Base-by-base conservation (phyloP, 176 grass and related monocot genomes). In the Carex parvula region DNA sequence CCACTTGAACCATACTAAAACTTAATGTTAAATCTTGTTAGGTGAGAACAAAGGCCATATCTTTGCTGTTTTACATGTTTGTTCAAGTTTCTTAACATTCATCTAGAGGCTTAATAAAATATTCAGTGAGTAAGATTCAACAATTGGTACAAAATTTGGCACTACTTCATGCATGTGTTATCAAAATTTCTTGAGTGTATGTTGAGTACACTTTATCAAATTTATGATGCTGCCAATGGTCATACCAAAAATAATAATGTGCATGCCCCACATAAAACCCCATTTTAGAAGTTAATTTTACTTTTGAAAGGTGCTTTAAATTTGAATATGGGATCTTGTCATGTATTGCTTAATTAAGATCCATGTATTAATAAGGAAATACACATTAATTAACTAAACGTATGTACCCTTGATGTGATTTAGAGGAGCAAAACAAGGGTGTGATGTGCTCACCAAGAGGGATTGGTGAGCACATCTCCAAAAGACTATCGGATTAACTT, bases 1-100 rank as follows among this genome's bases (percentile, higher is more conserved):
- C 11, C 50, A 77, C 50, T 78, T 78, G 4, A 78, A 78, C 0
- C 24, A 78, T 78, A 32, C 60, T 64, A 64, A 82, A 50, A 65
- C 61, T 68, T 64, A 53, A 26, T 83, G 62, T 48, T 83, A 39
- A 68, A 67, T 67, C 13, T 67, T 82, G 80, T 83, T 68, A 83
- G 80, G 62, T 83, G 80, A 83, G 80, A 83, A 83, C 54, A 81
- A 81, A 81, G 3, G 59, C 17, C 26, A 81, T 44, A 12, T 63
- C 56, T 67, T 21, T 54, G 37, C 37, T 4, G 42, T 83, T 66
- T 83, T 83, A 42, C 26, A 57, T 39, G 55, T 81, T 42, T 60
- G 32, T 63, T 63, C 5, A 83, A 68, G 9, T 52, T 54, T 52
- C 59, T 64, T 71, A 62, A 62, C 60, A 21, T 71, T 71, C 14